phyloP scores from a whole-genome alignment of 441 rosid species.

The Melastoma candidum region DNA sequence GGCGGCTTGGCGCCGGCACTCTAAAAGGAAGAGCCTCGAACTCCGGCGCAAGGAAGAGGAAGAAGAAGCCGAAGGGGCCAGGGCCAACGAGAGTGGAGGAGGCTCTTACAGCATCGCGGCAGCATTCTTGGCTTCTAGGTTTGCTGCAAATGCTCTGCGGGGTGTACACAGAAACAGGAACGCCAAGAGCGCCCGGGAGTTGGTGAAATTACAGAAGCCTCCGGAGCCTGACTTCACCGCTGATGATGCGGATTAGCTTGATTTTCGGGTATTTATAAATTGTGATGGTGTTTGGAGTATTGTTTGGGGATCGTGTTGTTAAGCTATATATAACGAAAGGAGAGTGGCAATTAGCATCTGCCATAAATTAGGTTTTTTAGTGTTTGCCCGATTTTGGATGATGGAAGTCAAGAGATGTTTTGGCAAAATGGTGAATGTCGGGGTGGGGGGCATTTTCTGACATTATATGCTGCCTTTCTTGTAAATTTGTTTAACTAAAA shows the following conservation, averaged over 20 bases:
- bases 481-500: no score
- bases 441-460: no score
- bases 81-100: conserved; percentile 21
- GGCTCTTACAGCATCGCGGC: conserved; percentile 71
- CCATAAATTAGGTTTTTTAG: no score
- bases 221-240: conserved; percentile 89
- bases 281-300: no score
- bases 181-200: conserved; percentile 58
- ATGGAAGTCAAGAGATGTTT: no score
- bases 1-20: conserved; percentile 89
- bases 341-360: no score
- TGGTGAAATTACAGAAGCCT: conserved; percentile 80
- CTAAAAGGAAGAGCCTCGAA: conserved; percentile 74
- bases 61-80: conserved; percentile 38
- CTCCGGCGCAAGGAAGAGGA: conserved; percentile 57
- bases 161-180: conserved; percentile 69
- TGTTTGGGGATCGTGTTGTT: no score
- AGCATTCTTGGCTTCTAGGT: conserved; percentile 82
- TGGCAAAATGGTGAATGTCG: no score
- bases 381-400: no score
- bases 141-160: conserved; percentile 88
- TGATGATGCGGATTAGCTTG: conserved; percentile 59
- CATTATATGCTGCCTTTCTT: no score
- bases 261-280: no score
- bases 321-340: no score